Conservation (phyloP, 805 yeast genomes). For the Vanderwaltozyma polyspora region DNA sequence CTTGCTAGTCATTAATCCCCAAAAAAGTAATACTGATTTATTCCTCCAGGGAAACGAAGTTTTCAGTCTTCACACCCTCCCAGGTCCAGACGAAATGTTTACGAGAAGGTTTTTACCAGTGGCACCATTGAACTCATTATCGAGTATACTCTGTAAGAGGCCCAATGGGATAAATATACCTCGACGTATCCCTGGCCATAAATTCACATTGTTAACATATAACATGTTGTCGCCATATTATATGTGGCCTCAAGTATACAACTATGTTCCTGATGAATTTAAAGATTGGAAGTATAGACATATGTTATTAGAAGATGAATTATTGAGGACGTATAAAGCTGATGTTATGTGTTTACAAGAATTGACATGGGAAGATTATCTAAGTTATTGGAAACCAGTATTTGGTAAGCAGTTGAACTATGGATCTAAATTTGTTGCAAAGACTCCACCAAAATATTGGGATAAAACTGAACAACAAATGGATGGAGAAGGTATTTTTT, state of each 20-base stretch:
- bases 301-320: slow-evolving; percentile 29
- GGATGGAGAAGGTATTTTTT: slow-evolving; percentile 53
- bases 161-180: neutral
- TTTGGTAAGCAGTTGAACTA: slow-evolving; percentile 28
- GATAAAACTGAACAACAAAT: slow-evolving; percentile 32
- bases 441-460: slow-evolving; percentile 47
- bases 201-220: slow-evolving; percentile 31
- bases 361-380: slow-evolving; percentile 34
- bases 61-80: too few relatives aligned
- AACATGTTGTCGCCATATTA: slow-evolving; percentile 44
- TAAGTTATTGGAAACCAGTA: slow-evolving; percentile 30
- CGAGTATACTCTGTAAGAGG: neutral
- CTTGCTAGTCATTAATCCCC: too few relatives aligned
- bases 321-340: slow-evolving; percentile 28
- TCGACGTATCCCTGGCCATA: neutral
- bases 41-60: too few relatives aligned
- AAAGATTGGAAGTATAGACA: slow-evolving; percentile 42
- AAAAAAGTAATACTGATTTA: too few relatives aligned
- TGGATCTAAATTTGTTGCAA: slow-evolving; percentile 37
- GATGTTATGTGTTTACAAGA: slow-evolving; percentile 56
- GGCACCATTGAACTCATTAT: neutral
- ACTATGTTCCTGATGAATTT: slow-evolving; percentile 36
- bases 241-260: slow-evolving; percentile 47
- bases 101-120: slow-evolving; percentile 3
- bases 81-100: too few relatives aligned